These are phyloP conservation scores for Candida bentonensis DNA, from an alignment of 805 yeast species.

Conservation along the genomic window DNA sequence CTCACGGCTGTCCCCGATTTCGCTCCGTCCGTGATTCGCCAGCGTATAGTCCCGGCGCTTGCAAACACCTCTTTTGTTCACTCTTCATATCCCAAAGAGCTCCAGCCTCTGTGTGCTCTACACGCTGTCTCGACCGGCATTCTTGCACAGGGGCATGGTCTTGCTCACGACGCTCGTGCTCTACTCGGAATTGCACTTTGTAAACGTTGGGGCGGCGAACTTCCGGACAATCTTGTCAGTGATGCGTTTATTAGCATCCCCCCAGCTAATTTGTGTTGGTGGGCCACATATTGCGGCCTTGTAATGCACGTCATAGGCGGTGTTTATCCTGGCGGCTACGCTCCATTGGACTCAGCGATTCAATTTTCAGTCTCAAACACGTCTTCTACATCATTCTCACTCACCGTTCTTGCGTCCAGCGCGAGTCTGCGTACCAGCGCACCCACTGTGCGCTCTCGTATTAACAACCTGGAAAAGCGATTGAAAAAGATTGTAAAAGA, in stretches of 20 bases:
- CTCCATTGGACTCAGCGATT: constrained; percentile 30
- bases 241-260: constrained; percentile 15
- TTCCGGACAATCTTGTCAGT: constrained; percentile 36
- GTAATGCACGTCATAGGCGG: constrained; percentile 69
- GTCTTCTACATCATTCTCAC: constrained; percentile 10
- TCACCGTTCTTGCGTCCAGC: constrained; percentile 12
- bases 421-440: constrained; percentile 13
- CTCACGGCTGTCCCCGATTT: constrained; percentile 44
- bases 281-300: constrained; percentile 62
- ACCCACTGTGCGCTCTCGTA: constrained; percentile 30
- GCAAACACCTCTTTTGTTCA: constrained; percentile 67
- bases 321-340: constrained; percentile 69
- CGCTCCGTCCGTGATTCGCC: constrained; percentile 43
- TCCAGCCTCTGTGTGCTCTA: constrained; percentile 61
- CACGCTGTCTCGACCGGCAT: constrained; percentile 63
- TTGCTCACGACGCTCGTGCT: constrained; percentile 58
- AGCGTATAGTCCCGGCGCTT: constrained; percentile 53
- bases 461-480: constrained; percentile 44
- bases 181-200: constrained; percentile 60
- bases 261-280: constrained; percentile 37
- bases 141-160: constrained; percentile 62
- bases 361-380: constrained; percentile 10
- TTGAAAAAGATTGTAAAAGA: constrained; percentile 37
- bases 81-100: constrained; percentile 61
- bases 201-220: constrained; percentile 73